A percentile compares a stretch with the other conserved stretches of the same genome.
These are phyloP conservation scores for Lasiodiplodia theobromae DNA, from an alignment of 2,329 filamentous ascomycete genomes.

Conservation along the genomic window DNA sequence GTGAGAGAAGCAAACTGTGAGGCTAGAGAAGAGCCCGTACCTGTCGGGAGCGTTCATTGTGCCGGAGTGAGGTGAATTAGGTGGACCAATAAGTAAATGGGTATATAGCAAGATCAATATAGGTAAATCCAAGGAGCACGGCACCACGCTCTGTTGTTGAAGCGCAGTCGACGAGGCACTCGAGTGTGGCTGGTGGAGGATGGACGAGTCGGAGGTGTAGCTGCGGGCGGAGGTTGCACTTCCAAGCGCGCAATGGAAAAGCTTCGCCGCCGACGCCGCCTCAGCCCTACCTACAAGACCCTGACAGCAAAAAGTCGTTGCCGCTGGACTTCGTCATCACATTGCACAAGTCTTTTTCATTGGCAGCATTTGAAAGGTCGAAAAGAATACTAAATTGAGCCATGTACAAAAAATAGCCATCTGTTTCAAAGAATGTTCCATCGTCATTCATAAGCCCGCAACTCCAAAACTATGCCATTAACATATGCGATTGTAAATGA, in stretches of 20 bases:
- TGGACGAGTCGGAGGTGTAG: conserved; percentile 2
- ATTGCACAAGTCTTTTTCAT: background rate
- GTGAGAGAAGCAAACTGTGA: conserved; percentile 12
- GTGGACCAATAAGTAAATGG: background rate
- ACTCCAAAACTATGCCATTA: conserved; percentile 11
- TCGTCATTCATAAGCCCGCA: background rate
- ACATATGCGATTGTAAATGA: background rate
- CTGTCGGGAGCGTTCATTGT: conserved; percentile 49
- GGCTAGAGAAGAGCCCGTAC: conserved; percentile 35
- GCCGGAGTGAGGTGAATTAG: background rate
- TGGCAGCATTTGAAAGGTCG: background rate
- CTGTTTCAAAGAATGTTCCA: background rate
- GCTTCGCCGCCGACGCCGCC: background rate
- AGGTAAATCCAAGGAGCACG: background rate
- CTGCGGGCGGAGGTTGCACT: conserved; percentile 6
- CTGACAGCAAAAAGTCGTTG: conserved; percentile 1
- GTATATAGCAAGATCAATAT: conserved; percentile 19
- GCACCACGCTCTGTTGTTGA: background rate
- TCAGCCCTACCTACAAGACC: conserved; percentile 1
- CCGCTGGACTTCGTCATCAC: background rate
- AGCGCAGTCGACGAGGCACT: background rate
- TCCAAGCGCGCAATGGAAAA: conserved; percentile 13
- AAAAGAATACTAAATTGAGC: background rate
- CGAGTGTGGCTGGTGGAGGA: background rate
- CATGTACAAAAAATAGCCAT: background rate